Conservation (phyloP, 2,329 filamentous ascomycete species). For the Graphilbum ipis-grandicollis region DNA sequence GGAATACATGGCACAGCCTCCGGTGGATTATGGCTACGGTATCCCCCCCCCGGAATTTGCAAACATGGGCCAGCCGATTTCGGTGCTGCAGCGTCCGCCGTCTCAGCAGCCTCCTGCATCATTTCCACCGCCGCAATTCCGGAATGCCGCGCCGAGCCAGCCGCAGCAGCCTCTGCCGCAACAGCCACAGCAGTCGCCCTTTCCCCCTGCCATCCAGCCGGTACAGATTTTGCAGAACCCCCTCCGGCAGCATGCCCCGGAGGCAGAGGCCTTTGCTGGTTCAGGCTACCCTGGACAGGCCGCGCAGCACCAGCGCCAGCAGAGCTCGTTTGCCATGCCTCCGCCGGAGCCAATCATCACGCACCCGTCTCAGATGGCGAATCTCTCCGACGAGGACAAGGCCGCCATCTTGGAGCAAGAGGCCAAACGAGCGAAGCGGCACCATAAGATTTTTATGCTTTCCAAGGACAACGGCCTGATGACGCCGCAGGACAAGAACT, state of each 20-base stretch:
- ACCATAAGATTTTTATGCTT: constrained; percentile 91
- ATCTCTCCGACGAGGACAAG: constrained; percentile 71
- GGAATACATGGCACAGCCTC: not conserved
- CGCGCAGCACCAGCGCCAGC: constrained; percentile 21
- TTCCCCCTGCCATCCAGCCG: constrained; percentile 26
- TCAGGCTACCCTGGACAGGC: constrained; percentile 14
- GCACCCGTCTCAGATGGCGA: constrained; percentile 55
- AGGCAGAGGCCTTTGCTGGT: constrained; percentile 20
- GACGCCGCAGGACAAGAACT: constrained; percentile 99
- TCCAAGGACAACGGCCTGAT: constrained; percentile 93
- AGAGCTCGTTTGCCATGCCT: constrained; percentile 42
- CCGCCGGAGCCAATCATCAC: constrained; percentile 29
- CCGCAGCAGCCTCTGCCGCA: too few species aligned
- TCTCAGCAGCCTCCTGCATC: constrained; percentile 16
- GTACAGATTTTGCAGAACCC: constrained; percentile 69
- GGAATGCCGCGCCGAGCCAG: constrained; percentile 13
- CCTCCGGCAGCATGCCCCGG: constrained; percentile 39
- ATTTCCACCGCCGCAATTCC: constrained; percentile 5
- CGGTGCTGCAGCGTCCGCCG: constrained; percentile 37
- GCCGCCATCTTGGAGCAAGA: constrained; percentile 75
- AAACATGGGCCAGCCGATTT: constrained; percentile 25
- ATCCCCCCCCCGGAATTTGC: constrained; percentile 1
- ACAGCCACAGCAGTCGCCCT: constrained; percentile 17
- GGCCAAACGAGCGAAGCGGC: constrained; percentile 85
- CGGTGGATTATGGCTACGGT: constrained; percentile 6